Evolutionary conservation across 83 land plant genomes (phyloP).

Genomic region (Picea mariana): DNA sequence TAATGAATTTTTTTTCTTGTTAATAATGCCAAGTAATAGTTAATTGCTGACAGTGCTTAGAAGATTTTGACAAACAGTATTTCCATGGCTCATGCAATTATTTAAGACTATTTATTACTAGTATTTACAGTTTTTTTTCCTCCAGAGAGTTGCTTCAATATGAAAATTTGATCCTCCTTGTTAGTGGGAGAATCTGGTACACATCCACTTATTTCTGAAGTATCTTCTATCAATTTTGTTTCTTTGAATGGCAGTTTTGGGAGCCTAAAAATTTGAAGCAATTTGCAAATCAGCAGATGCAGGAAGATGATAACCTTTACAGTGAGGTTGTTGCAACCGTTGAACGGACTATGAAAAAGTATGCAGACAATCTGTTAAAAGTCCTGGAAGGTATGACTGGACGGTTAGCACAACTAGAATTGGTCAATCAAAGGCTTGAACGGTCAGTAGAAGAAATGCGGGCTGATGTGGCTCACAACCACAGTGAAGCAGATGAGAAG

Average conservation of each 20-base stretch:
- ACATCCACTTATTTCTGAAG: background rate
- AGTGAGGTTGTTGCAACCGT: slow-evolving; percentile 49
- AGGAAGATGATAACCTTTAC: slow-evolving; percentile 37
- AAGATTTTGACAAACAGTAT: background rate
- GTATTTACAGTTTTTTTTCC: background rate
- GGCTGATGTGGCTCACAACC: slow-evolving; percentile 56
- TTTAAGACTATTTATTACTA: slow-evolving; percentile 7
- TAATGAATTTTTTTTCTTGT: background rate
- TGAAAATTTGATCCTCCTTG: background rate
- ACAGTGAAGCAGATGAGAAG: slow-evolving; percentile 55
- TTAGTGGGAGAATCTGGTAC: background rate
- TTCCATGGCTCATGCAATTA: background rate
- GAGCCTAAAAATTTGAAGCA: slow-evolving; percentile 44
- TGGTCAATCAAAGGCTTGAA: slow-evolving; percentile 73
- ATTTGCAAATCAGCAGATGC: slow-evolving; percentile 27
- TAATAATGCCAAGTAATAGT: background rate
- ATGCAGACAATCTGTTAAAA: slow-evolving; percentile 66
- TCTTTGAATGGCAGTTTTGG: slow-evolving; percentile 21
- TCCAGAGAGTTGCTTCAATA: background rate
- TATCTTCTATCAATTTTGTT: slow-evolving; percentile 1
- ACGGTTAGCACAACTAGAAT: slow-evolving; percentile 74
- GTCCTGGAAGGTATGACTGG: slow-evolving; percentile 79
- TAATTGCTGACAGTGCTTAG: background rate
- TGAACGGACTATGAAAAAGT: slow-evolving; percentile 69
- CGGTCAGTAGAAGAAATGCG: slow-evolving; percentile 63